Evolutionary conservation across 768 basidiomycete genomes (phyloP).

Genomic region (Termitomyces sp.): DNA sequence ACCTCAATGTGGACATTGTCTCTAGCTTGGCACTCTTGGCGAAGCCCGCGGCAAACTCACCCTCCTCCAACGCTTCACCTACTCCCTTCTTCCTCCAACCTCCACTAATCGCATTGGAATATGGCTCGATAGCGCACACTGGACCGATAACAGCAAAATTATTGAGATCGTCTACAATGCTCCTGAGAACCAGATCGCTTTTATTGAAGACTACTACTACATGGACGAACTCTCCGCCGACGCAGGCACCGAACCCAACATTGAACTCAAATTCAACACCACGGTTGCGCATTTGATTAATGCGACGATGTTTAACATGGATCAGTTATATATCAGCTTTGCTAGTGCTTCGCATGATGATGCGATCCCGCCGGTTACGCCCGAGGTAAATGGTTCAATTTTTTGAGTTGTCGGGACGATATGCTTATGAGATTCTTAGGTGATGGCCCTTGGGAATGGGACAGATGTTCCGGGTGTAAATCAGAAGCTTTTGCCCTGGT

Average conservation of each 20-base stretch:
- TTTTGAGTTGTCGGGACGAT: not conserved
- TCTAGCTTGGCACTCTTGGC: slow-evolving; percentile 41
- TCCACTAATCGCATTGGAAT: slow-evolving; percentile 38
- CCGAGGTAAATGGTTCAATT: slow-evolving; percentile 21
- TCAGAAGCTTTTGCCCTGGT: slow-evolving; percentile 36
- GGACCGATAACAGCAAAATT: slow-evolving; percentile 43
- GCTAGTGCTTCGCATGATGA: slow-evolving; percentile 35
- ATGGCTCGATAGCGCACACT: slow-evolving; percentile 33
- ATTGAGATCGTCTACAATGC: slow-evolving; percentile 40
- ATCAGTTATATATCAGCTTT: slow-evolving; percentile 44
- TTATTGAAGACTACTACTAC: slow-evolving; percentile 44
- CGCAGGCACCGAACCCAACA: slow-evolving; percentile 29
- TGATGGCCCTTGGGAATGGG: slow-evolving; percentile 38
- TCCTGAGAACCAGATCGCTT: slow-evolving; percentile 30
- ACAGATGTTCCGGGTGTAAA: slow-evolving; percentile 33
- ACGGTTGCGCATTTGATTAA: slow-evolving; percentile 35
- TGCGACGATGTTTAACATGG: slow-evolving; percentile 29
- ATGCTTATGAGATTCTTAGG: slow-evolving; percentile 28
- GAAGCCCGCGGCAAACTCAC: slow-evolving; percentile 47
- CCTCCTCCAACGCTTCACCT: slow-evolving; percentile 43
- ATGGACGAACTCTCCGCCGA: slow-evolving; percentile 24
- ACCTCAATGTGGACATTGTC: not conserved
- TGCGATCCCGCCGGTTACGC: slow-evolving; percentile 28
- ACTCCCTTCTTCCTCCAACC: slow-evolving; percentile 30
- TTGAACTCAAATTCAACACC: slow-evolving; percentile 37